A percentile compares a stretch with the other conserved stretches of the same genome.
phyloP scores from a whole-genome alignment of 768 basidiomycete species.

The Cyclocybe cylindracea region DNA sequence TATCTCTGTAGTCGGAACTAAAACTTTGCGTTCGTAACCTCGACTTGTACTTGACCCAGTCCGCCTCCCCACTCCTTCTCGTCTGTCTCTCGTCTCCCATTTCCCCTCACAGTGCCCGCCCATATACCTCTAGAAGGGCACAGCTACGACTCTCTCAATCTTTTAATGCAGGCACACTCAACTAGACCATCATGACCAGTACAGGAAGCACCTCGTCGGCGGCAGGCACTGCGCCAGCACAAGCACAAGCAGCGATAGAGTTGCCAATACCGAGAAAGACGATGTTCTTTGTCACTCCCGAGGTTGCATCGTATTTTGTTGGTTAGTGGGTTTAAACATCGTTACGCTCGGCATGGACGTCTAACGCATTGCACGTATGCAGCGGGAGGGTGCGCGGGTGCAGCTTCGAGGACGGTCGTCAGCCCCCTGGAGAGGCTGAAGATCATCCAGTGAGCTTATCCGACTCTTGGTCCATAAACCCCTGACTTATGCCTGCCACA shows the following conservation, averaged over 20 bases:
- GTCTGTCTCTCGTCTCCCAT: background rate
- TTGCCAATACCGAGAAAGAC: constrained; percentile 4
- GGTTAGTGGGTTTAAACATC: background rate
- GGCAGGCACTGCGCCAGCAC: constrained; percentile 8
- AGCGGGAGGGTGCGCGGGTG: too few species aligned
- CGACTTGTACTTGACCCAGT: constrained; percentile 1
- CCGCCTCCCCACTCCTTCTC: constrained; percentile 11
- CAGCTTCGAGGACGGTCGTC: too few species aligned
- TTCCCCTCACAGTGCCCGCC: background rate
- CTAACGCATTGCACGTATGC: too few species aligned
- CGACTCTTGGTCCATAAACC: background rate
- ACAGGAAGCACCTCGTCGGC: constrained; percentile 12
- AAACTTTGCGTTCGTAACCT: constrained; percentile 1
- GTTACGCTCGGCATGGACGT: constrained; percentile 25
- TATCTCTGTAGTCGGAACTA: constrained; percentile 14
- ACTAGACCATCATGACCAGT: constrained; percentile 18
- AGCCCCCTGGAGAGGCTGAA: constrained; percentile 49
- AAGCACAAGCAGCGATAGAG: background rate
- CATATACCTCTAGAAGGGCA: constrained; percentile 2
- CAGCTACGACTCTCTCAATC: constrained; percentile 2
- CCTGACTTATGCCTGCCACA: constrained; percentile 29
- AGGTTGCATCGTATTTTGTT: constrained; percentile 27
- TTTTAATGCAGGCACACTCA: constrained; percentile 17
- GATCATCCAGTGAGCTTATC: constrained; percentile 83
- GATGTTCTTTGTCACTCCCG: constrained; percentile 19